Evolutionary conservation across 2,329 filamentous ascomycete species (phyloP).

Genomic region (Dactylonectria macrodidyma): DNA sequence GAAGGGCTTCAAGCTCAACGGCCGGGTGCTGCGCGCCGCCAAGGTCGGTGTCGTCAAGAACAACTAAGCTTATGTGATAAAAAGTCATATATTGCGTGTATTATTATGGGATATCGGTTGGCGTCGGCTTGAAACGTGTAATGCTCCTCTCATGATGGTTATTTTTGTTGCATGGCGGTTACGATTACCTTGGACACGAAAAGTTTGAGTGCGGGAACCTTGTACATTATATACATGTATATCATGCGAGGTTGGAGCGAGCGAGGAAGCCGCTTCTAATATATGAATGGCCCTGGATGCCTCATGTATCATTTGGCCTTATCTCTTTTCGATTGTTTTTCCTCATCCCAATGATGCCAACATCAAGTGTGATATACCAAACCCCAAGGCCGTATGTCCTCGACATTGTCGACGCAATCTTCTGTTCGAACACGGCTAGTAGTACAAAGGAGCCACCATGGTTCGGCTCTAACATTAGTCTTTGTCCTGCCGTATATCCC

Average conservation of each 20-base stretch:
- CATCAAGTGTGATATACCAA: background rate
- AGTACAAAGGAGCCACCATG: background rate
- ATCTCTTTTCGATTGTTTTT: slow-evolving; percentile 10
- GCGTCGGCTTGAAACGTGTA: slow-evolving; percentile 58
- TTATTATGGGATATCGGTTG: slow-evolving; percentile 51
- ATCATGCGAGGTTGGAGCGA: slow-evolving; percentile 32
- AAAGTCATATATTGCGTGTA: slow-evolving; percentile 49
- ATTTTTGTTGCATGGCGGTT: slow-evolving; percentile 47
- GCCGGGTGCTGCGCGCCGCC: slow-evolving; percentile 88
- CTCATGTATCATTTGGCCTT: slow-evolving; percentile 22
- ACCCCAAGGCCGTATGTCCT: background rate
- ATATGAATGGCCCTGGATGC: slow-evolving; percentile 22
- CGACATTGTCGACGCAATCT: background rate
- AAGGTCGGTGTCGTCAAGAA: slow-evolving; percentile 98
- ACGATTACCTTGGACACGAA: slow-evolving; percentile 39
- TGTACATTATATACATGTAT: slow-evolving; percentile 47
- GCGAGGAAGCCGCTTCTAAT: slow-evolving; percentile 25
- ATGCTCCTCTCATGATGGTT: slow-evolving; percentile 63
- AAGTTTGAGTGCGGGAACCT: slow-evolving; percentile 39
- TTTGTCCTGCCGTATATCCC: background rate
- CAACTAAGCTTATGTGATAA: slow-evolving; percentile 54
- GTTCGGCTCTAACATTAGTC: background rate
- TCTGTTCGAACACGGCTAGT: background rate
- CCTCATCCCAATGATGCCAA: background rate
- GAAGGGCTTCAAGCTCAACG: slow-evolving; percentile 96